Evolutionary conservation across 129 eudicot genomes (phyloP), one percentile per base, ranked within the genome.

Genomic region (Pseudognaphalium luteoalbum): DNA sequence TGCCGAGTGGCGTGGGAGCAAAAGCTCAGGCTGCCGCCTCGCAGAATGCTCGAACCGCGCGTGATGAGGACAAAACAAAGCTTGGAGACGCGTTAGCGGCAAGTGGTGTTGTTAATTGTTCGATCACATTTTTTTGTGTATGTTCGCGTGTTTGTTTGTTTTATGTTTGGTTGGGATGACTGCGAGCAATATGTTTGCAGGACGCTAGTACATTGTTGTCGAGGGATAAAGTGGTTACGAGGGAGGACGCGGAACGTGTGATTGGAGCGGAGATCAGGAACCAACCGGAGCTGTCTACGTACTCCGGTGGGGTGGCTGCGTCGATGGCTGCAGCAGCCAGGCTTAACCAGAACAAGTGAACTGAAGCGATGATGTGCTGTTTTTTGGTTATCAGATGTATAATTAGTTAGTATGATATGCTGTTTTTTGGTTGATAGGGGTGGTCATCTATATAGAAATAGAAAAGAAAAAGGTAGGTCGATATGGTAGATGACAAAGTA

Each of bases 241-340:
- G 76, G 72, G 88, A 87, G 42, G 90, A 87, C 21, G 96, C 92
- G 0, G 85, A 85, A 37, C 85, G 80, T 16, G 85, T 83, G 50
- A 71, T 83, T 3, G 84, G 71, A 8, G 92, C 92, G 6, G 96
- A 89, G 77, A 60, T 81, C 7, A 80, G 89, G 75, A 89, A 85
- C 70, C 59, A 81, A 25, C 84, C 87, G 19, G 67, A 61, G 11
- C 28, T 68, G 86, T 73, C 74, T 0, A 76, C 89, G 0, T 22
- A 82, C 71, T 87, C 86, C 0, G 92, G 88, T 7, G 96, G 92
- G 5, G 92, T 90, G 58, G 86, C 90, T 0, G 78, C 84, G n/a
- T 73, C 88, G 6, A 73, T 87, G 82, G 83, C 82, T 5, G 83
- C 87, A 0, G 86, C 88, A 0, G 88, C 84, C 2, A 81, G 78